These are phyloP conservation scores for Penicillium lividum DNA, from an alignment of 495 filamentous ascomycete genomes.

Conservation along the genomic window DNA sequence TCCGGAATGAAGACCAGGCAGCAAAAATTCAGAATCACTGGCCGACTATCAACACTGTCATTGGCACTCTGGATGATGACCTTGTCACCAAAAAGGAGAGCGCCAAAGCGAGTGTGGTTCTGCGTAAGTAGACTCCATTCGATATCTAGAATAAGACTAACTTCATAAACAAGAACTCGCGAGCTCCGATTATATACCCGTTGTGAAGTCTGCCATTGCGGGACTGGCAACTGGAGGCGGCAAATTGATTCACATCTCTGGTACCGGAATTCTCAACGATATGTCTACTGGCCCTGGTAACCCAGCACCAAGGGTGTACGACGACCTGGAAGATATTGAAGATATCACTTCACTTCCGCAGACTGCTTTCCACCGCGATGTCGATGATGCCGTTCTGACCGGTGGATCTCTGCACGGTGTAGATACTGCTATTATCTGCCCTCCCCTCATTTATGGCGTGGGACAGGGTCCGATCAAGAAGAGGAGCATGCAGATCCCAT, in stretches of 20 bases:
- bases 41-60: slow-evolving; percentile 2
- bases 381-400: slow-evolving; percentile 10
- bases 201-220: slow-evolving; percentile 1
- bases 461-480: slow-evolving; percentile 11
- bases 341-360: background rate
- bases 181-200: slow-evolving; percentile 8
- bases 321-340: slow-evolving; percentile 6
- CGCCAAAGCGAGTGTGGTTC: slow-evolving; percentile 6
- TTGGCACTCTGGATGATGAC: slow-evolving; percentile 9
- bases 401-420: background rate
- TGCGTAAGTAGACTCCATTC: background rate
- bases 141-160: background rate
- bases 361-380: slow-evolving; percentile 8
- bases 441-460: slow-evolving; percentile 9
- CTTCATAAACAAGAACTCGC: slow-evolving; percentile 1
- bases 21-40: background rate
- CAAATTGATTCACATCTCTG: slow-evolving; percentile 11
- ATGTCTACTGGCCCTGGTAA: slow-evolving; percentile 9
- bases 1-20: slow-evolving; percentile 6
- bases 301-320: background rate
- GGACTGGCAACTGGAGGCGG: slow-evolving; percentile 1
- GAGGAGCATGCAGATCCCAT: slow-evolving; percentile 11
- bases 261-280: slow-evolving; percentile 11
- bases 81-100: background rate
- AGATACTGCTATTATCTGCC: slow-evolving; percentile 9